Evolutionary conservation across 2,329 filamentous ascomycete genomes (phyloP).

Genomic region (Rachicladosporium sp.): DNA sequence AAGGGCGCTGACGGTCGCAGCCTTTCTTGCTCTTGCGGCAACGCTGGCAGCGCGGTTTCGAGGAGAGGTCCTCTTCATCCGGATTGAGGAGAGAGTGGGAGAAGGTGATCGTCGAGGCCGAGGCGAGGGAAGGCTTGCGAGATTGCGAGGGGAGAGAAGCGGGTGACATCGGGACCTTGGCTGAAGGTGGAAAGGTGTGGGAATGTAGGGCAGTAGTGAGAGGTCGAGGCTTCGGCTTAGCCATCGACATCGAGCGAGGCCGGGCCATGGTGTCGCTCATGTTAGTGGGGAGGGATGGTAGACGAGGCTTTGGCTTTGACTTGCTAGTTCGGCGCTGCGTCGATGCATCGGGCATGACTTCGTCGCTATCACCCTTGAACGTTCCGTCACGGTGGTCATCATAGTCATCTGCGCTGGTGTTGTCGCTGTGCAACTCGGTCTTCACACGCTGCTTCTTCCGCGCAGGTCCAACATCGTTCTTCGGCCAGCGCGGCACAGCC

Average conservation of each 20-base stretch:
- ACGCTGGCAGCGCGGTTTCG: slow-evolving; percentile 91
- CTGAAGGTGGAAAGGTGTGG: slow-evolving; percentile 6
- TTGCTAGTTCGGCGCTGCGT: slow-evolving; percentile 25
- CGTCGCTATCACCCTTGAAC: slow-evolving; percentile 44
- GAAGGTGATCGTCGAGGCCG: slow-evolving; percentile 44
- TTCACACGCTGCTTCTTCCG: slow-evolving; percentile 27
- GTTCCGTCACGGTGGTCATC: slow-evolving; percentile 40
- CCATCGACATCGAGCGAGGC: slow-evolving; percentile 32
- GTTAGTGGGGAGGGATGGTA: too few species aligned
- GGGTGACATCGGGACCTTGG: slow-evolving; percentile 39
- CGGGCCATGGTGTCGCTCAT: slow-evolving; percentile 17
- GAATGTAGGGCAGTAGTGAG: slow-evolving; percentile 2
- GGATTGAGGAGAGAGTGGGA: slow-evolving; percentile 42
- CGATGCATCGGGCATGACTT: slow-evolving; percentile 16
- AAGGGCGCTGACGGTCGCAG: slow-evolving; percentile 91
- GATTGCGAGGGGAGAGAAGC: slow-evolving; percentile 55
- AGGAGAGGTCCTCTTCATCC: slow-evolving; percentile 83
- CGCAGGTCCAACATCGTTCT: slow-evolving; percentile 17
- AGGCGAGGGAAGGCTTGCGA: slow-evolving; percentile 63
- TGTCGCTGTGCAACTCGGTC: slow-evolving; percentile 44
- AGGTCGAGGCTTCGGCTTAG: slow-evolving; percentile 40
- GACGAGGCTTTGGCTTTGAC: slow-evolving; percentile 29
- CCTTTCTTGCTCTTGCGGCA: slow-evolving; percentile 99
- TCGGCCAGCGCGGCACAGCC: slow-evolving; percentile 15
- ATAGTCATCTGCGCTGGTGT: slow-evolving; percentile 49